Base-by-base conservation (phyloP, 2,329 filamentous ascomycete genomes). In the Didymella keratinophila region DNA sequence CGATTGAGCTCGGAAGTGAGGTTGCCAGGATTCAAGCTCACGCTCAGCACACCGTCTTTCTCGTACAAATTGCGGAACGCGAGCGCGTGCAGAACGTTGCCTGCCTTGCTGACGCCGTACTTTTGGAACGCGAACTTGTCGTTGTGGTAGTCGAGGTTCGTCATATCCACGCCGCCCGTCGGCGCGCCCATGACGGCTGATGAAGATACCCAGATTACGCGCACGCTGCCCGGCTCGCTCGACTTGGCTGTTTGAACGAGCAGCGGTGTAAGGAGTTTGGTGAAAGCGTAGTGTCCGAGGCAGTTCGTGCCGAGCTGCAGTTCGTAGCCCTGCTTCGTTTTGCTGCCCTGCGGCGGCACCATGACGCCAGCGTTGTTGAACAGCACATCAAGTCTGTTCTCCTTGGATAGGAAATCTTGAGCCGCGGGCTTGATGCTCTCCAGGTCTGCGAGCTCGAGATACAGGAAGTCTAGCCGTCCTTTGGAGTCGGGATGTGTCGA, bases 391-490 rank as follows among this genome's bases (percentile, higher is more conserved):
- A 83, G 75, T 2, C 72, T 66, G 8, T 68, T 63, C 58, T 83
- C 80, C 9, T 74, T 71, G 1, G 60, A 52, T 0, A 73, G 56
- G 49, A 83, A 82, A 2, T 56, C 60, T 9, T 74, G 64, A 0
- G 75, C 80, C 1, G 77, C 71, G 0, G 73, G 52, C 52, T 66
- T 65, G n/a, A 74, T 78, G 2, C 71, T 78, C 0, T 67, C 58
- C 11, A 84, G 69, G 61, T 83, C 78, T 50, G 76, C 69, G 2
- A 84, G 76, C 43, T 82, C 78, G 6, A 77, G 59, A 23, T 68
- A 58, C 2, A 76, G 55, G 46, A 68, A 70, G n/a, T 64, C 47
- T 2, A 76, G 56, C 7, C 47, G 48, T 4, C 63, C 63, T 25
- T 50, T 52, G 16, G 63, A 62, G 10, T 36, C 21, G 73, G 81